Base-by-base conservation (phyloP, 1,284 basidiomycete genomes). In the Xanthoconium separans region DNA sequence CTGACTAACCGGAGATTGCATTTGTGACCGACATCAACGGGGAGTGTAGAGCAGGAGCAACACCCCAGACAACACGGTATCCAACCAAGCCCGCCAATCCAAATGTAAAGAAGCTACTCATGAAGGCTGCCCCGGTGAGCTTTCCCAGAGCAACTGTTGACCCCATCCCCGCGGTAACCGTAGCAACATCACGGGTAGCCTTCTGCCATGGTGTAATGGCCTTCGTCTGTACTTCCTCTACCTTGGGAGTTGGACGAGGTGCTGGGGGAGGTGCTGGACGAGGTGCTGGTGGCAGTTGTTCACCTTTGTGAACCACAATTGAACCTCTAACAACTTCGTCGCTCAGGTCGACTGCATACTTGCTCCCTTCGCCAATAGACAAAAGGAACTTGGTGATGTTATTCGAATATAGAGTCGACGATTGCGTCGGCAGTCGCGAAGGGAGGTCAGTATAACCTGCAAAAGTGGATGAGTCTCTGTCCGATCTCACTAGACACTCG, bases 371-470 rank as follows among this genome's bases (percentile, higher is more conserved):
- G 11, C 85, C 85, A 2, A 93, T 83, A 2, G 90, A 91, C 16
- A 93, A 76, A 40, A 93, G 78, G 73, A 93, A 93, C 68, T 93
- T 93, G 42, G 88, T 88, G 62, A 93, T 86, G 66, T 93, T 93
- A 72, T 93, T 93, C 12, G 91, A 93, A 70, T 93, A 93, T 9
- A 93, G 76, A 2, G 89, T 91, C 6, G 89, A 91, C 4, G 89
- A 90, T 65, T 93, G 91, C 0, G 91, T 92, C 12, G 91, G 90
- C 39, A 93, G 75, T 34, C 91, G 82, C 22, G 90, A 92, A 6
- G 91, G 87, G 44, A 93, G 76, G 69, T 93, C 91, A 47, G 87
- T 86, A 66, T 87, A 88, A 43, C 89, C 89, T 91, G 54, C 22
- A 56, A 36, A 40, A 53, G 12, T 44, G 37, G 44, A 47, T 69